A percentile compares a stretch with the other conserved stretches of the same genome.
These are phyloP conservation scores for Isochrysis galbana DNA, from an alignment of 78 protist species.

Conservation along the genomic window DNA sequence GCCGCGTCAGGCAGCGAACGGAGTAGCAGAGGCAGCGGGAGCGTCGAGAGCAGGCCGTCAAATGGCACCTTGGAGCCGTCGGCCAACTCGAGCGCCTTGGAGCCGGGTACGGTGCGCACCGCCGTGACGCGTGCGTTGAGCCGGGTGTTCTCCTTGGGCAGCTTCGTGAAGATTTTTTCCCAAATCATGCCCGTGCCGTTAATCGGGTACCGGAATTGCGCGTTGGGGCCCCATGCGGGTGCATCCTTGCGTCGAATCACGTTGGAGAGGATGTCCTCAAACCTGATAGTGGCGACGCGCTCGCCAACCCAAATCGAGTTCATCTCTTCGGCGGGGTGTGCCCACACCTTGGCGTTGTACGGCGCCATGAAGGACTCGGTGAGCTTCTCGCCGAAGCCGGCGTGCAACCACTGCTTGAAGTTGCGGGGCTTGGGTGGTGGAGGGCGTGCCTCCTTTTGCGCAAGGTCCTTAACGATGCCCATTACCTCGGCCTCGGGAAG, in stretches of 20 bases:
- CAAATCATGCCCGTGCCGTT: slow-evolving; percentile 37
- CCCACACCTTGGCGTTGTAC: slow-evolving; percentile 53
- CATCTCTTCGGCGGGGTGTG: slow-evolving; percentile 34
- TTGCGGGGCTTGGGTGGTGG: background rate
- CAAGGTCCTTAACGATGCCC: background rate
- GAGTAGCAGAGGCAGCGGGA: slow-evolving; percentile 16
- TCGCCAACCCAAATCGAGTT: slow-evolving; percentile 36
- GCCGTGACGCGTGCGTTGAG: background rate
- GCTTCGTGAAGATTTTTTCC: background rate
- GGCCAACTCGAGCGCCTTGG: background rate
- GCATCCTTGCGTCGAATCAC: background rate
- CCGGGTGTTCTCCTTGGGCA: background rate
- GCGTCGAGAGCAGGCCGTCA: slow-evolving; percentile 36
- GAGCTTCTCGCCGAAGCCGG: slow-evolving; percentile 21
- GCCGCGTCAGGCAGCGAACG: background rate
- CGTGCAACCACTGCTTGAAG: background rate
- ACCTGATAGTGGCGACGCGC: slow-evolving; percentile 42
- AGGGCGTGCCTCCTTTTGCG: background rate
- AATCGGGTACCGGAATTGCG: slow-evolving; percentile 34
- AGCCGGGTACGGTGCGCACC: background rate
- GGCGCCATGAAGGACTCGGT: slow-evolving; percentile 36
- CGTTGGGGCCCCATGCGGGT: slow-evolving; percentile 42
- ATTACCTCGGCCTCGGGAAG: slow-evolving; percentile 10
- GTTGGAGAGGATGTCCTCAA: background rate
- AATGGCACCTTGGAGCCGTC: slow-evolving; percentile 4